phyloP scores from a whole-genome alignment of 495 filamentous ascomycete species.

The Cercophora samala region DNA sequence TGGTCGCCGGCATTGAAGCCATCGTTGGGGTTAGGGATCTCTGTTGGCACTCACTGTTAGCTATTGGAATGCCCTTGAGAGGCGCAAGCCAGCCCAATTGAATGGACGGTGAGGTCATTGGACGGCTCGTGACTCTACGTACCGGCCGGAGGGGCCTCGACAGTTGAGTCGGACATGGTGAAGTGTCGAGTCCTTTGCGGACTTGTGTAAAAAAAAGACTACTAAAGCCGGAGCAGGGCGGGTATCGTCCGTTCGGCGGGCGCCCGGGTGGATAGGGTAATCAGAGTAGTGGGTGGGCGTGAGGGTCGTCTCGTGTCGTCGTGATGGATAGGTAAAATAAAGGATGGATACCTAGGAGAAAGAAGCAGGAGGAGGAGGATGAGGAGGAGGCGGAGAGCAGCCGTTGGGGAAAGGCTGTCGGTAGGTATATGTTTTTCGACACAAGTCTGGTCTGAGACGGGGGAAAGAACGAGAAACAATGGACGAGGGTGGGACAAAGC shows the following conservation, averaged over 20 bases:
- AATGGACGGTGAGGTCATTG: not conserved
- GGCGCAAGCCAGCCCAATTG: not conserved
- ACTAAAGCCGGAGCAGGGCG: not conserved
- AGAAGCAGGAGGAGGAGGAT: no score
- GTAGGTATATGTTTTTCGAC: slow-evolving; percentile 2
- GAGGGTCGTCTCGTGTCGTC: not conserved
- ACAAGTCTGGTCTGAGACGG: slow-evolving; percentile 6
- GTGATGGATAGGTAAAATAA: not conserved
- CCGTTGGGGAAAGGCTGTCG: not conserved
- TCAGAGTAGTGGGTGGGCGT: not conserved
- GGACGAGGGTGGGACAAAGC: slow-evolving; percentile 18
- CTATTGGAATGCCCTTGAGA: not conserved
- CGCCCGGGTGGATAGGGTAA: not conserved
- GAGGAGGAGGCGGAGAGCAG: not conserved
- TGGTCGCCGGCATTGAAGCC: slow-evolving; percentile 64
- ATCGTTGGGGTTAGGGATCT: slow-evolving; percentile 68
- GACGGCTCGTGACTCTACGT: not conserved
- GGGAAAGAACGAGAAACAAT: slow-evolving; percentile 7
- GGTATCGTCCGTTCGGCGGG: slow-evolving; percentile 5
- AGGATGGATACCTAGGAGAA: not conserved
- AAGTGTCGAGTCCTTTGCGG: not conserved
- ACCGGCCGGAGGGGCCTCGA: not conserved
- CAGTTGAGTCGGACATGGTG: not conserved
- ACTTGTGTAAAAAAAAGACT: not conserved
- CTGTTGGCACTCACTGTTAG: slow-evolving; percentile 35